These are phyloP conservation scores for Litchi chinensis DNA, from an alignment of 345 rosid genomes.

Conservation along the genomic window DNA sequence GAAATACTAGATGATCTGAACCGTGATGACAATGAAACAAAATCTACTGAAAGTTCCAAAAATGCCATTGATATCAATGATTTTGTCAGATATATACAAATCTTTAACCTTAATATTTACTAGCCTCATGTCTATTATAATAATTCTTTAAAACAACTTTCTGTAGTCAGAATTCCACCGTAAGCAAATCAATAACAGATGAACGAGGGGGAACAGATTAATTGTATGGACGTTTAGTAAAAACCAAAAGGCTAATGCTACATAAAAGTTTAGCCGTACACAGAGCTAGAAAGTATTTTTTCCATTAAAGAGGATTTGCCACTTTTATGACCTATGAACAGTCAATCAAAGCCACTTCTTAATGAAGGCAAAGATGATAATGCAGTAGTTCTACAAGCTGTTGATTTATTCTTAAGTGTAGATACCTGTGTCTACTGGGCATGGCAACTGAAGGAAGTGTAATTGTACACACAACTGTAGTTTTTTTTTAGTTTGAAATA, in stretches of 20 bases:
- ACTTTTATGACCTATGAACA: neutral
- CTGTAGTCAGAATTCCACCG: neutral
- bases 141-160: neutral
- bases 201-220: neutral
- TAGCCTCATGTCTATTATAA: neutral
- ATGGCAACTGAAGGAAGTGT: neutral
- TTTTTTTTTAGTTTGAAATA: no score
- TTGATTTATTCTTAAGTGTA: neutral
- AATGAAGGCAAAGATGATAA: neutral
- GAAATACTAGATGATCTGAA: neutral
- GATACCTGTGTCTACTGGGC: neutral
- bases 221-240: neutral
- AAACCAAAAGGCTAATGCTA: neutral
- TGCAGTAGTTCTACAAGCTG: neutral
- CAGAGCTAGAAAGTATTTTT: neutral
- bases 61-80: neutral
- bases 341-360: constrained; percentile 1
- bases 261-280: neutral
- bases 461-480: neutral
- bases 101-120: neutral
- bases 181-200: neutral
- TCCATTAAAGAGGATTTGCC: neutral
- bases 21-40: neutral
- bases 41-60: neutral
- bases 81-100: neutral